Conservation (phyloP, 2,329 filamentous ascomycete species). For the Pezizomycotina sp. region DNA sequence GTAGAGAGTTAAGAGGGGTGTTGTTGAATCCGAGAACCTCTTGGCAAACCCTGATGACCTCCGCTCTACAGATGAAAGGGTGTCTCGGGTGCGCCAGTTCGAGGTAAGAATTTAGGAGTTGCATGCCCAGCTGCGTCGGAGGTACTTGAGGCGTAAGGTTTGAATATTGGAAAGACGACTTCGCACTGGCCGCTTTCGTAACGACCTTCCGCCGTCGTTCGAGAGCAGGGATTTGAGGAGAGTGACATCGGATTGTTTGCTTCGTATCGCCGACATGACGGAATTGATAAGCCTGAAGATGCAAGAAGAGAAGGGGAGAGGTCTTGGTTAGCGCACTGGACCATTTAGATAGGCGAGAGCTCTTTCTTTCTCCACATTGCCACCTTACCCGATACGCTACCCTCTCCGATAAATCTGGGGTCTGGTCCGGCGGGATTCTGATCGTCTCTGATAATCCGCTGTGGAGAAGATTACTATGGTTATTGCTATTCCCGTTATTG, state of each 20-base stretch:
- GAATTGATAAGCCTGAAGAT: slow-evolving; percentile 18
- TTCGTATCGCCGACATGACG: slow-evolving; percentile 15
- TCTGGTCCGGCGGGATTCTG: no score
- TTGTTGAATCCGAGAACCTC: slow-evolving; percentile 16
- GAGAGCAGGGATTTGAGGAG: slow-evolving; percentile 16
- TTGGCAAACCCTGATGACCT: slow-evolving; percentile 17
- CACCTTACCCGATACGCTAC: slow-evolving; percentile 15
- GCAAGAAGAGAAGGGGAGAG: no score
- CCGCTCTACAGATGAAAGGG: slow-evolving; percentile 17
- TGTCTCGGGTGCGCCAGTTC: slow-evolving; percentile 18
- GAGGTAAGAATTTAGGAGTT: slow-evolving; percentile 17
- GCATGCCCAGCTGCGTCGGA: slow-evolving; percentile 14
- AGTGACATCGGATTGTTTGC: slow-evolving; percentile 17
- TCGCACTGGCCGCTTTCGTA: slow-evolving; percentile 8
- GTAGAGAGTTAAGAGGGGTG: slow-evolving; percentile 14
- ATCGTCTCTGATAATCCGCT: no score
- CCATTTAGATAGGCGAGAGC: neutral
- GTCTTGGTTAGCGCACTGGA: slow-evolving; percentile 3
- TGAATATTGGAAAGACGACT: slow-evolving; percentile 15
- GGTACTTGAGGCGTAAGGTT: slow-evolving; percentile 15
- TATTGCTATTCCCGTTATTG: no score
- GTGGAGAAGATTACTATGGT: no score
- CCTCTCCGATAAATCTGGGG: slow-evolving; percentile 17
- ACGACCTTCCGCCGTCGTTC: slow-evolving; percentile 15
- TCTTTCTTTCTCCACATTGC: neutral